Evolutionary conservation across 1,284 basidiomycete species (phyloP), one percentile per base, ranked within the genome.

Genomic region (Cutaneotrichosporon spelunceum): DNA sequence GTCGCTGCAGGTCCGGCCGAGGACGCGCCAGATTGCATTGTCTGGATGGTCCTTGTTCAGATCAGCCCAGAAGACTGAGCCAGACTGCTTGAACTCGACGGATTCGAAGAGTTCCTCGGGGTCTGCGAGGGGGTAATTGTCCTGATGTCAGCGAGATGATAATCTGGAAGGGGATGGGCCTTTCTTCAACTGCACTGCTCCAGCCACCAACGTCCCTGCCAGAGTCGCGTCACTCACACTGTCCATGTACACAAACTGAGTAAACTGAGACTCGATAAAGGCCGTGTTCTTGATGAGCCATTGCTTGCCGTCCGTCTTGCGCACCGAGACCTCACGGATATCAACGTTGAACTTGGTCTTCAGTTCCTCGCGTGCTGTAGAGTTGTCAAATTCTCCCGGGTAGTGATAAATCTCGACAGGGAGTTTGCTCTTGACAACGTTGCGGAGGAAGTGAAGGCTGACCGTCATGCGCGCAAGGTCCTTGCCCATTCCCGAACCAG

Each of bases 11-110:
- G 74, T 68, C 21, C 74, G 67, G 26, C 79, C 78, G 24, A 82
- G 64, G 24, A 81, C 66, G 14, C 81, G 72, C 77, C 78, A 83
- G 64, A 83, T 79, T 1, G 81, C 77, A 57, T 83, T 83, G 59
- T 80, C 76, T 29, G 81, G 78, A 60, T 81, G 77, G 68, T 83
- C 82, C 67, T 81, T 81, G 68, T 79, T 79, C 42, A 81, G 70
- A 62, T 82, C 81, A 2, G 80, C 74, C 81, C 81, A 83, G 68
- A 83, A 81, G 13, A 82, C 81, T 52, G 70, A 72, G 8, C 78
- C 72, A 33, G 70, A 74, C 54, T 79, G 70, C 57, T 74, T 64
- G 70, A 80, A 81, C 54, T 79, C 72, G 21, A 75, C 67, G 8
- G 71, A 70, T 39, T 81, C 78, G 61, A 82, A 82, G n/a, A 81